Base-by-base conservation (phyloP, 2,329 filamentous ascomycete genomes). In the Beauveria bassiana region DNA sequence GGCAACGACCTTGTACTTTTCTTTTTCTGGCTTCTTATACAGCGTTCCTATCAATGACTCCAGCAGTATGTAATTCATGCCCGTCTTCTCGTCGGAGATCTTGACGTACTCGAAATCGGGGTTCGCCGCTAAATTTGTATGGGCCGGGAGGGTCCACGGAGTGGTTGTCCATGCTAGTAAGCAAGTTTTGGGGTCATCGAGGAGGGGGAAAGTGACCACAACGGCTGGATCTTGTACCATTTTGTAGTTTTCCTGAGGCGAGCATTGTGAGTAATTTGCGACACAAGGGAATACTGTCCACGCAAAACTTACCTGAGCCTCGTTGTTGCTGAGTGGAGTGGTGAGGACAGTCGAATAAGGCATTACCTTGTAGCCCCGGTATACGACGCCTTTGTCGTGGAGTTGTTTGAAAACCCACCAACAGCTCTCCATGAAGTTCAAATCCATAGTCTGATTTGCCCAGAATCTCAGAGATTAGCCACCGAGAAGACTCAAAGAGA, bases 351-450 rank as follows among this genome's bases (percentile, higher is more conserved):
- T 91, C 50, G 87, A 90, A 73, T 88, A 91, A 8, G 88, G 88
- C 85, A 91, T 88, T 64, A 91, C 87, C 71, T 83, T 82, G 71
- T 88, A 89, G 45, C 87, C 87, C 62, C 86, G 83, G 70, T 91
- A 91, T 26, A 91, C 87, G 52, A 84, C 76, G 58, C 82, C 86
- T 72, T 90, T 90, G 66, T 89, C 86, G 70, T 86, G 89, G 22
- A 91, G 77, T 68, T 87, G 82, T 73, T 88, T 89, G 77, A 90
- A 90, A 22, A 90, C 85, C 88, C 88, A 91, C 88, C 88, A 91
- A 63, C 86, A 83, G 0, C 85, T 86, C 77, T 91, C 88, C 88
- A 91, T 91, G 73, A 89, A 91, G 22, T 78, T 82, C 12, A 83
- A 79, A 71, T 91, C 85, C 86, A 91, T 90, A 10, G 87, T 89